These are phyloP conservation scores for Globisporangium iwayamae DNA, from an alignment of 352 stramenopile species.

Conservation along the genomic window DNA sequence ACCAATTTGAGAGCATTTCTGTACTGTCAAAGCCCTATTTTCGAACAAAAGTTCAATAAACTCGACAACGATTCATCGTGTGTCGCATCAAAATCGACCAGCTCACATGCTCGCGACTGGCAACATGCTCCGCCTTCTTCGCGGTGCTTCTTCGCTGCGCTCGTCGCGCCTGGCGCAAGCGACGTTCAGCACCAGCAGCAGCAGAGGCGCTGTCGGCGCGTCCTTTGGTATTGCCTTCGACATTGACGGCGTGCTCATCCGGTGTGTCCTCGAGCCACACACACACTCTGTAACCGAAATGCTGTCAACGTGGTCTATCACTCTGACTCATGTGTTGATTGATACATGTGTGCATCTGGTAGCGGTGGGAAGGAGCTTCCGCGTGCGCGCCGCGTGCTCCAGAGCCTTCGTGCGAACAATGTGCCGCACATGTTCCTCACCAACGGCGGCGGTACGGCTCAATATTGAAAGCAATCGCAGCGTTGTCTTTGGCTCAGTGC, in stretches of 20 bases:
- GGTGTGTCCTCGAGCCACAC: constrained; percentile 25
- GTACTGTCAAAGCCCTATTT: too few species aligned
- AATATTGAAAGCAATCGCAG: not conserved
- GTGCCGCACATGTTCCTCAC: constrained; percentile 90
- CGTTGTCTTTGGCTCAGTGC: not conserved
- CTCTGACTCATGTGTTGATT: not conserved
- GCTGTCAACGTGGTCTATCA: too few species aligned
- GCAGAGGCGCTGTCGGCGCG: constrained; percentile 1
- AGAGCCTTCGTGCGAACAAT: constrained; percentile 49
- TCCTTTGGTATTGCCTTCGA: constrained; percentile 88
- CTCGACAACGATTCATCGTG: too few species aligned
- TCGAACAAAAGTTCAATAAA: too few species aligned
- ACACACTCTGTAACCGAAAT: not conserved
- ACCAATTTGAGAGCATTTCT: too few species aligned
- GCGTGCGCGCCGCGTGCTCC: constrained; percentile 59
- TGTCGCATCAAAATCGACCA: too few species aligned
- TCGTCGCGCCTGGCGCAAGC: not conserved
- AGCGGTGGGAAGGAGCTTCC: constrained; percentile 73
- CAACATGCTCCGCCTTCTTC: not conserved
- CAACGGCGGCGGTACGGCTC: constrained; percentile 65
- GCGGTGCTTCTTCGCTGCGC: not conserved
- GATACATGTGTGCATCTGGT: not conserved
- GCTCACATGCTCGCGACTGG: not conserved
- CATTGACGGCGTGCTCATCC: constrained; percentile 90
- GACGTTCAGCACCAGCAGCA: constrained; percentile 4